Evolutionary conservation across 805 yeast genomes (phyloP).

Genomic region (Myxozyma neotropica): DNA sequence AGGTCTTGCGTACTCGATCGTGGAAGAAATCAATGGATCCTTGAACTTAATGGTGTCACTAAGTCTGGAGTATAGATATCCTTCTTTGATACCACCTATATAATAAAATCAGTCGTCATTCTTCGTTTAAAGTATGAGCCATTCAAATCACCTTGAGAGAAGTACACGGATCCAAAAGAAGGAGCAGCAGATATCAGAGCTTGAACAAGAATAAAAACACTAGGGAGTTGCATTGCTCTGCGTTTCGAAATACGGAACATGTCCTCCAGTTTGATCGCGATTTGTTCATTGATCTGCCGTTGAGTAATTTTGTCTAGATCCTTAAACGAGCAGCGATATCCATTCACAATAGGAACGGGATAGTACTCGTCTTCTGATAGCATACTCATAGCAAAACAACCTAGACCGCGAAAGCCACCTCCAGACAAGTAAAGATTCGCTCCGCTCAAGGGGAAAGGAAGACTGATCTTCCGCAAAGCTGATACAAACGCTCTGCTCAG

Average conservation of each 20-base stretch:
- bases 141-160: constrained; percentile 57
- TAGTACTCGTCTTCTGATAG: constrained; percentile 49
- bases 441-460: constrained; percentile 44
- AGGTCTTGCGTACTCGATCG: constrained; percentile 71
- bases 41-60: constrained; percentile 60
- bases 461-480: constrained; percentile 15
- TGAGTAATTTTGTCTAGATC: constrained; percentile 57
- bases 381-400: constrained; percentile 49
- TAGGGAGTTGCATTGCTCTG: constrained; percentile 68
- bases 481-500: constrained; percentile 54
- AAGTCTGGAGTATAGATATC: constrained; percentile 64
- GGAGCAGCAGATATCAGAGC: constrained; percentile 60
- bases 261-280: constrained; percentile 41
- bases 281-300: constrained; percentile 45
- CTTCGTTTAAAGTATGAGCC: neutral
- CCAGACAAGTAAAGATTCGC: constrained; percentile 69
- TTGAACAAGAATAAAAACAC: constrained; percentile 62
- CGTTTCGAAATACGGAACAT: constrained; percentile 68
- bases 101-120: neutral
- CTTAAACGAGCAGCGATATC: constrained; percentile 60
- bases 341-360: constrained; percentile 72
- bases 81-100: constrained; percentile 66
- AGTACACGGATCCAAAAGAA: constrained; percentile 60
- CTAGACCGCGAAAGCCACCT: constrained; percentile 73
- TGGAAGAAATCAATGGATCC: constrained; percentile 70